Evolutionary conservation across 2,329 filamentous ascomycete genomes (phyloP), one percentile per base, ranked within the genome.

Genomic region (Aspergillus amoenus): DNA sequence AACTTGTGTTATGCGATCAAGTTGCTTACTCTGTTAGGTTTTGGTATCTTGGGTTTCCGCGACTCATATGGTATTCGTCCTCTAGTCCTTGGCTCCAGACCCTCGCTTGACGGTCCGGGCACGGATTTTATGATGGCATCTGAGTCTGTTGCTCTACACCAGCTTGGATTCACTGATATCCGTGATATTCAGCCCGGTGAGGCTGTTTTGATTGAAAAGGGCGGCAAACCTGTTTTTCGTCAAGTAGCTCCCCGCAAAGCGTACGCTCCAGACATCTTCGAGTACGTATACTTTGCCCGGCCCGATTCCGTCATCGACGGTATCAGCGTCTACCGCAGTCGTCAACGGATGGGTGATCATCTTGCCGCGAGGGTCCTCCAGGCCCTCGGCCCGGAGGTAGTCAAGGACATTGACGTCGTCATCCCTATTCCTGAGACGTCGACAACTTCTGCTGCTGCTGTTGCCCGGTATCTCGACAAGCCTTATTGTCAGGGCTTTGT

Each of bases 121-220:
- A 88, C 76, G 59, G 92, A 96, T 74, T 96, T 95, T 78, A 91
- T 96, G 83, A 85, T 96, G 79, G 91, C 91, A 1, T 96, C 91
- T 0, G 92, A 96, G 75, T 93, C 89, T 8, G 87, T 96, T 49
- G 92, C 91, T 8, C 79, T 96, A 46, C 84, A 84, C 45, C 91
- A 95, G 72, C 86, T 93, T 47, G 91, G 91, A 15, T 96, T 94
- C 77, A 80, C 75, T 34, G 81, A 91, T 68, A 88, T 95, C 65
- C 76, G 82, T 40, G 89, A 96, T 68, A 89, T 96, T 62, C 77
- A 88, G 53, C 91, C 92, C 0, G 92, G 93, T 21, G 84, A 96
- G 76, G 91, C 91, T 2, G 90, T 95, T 60, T 91, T 95, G 68
- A 87, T 95, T 61, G 81, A 88, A 68, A 95, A 95, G 76, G 90